These are phyloP conservation scores for Lathyrus oleraceus DNA, from an alignment of 306 rosid species.

Conservation along the genomic window DNA sequence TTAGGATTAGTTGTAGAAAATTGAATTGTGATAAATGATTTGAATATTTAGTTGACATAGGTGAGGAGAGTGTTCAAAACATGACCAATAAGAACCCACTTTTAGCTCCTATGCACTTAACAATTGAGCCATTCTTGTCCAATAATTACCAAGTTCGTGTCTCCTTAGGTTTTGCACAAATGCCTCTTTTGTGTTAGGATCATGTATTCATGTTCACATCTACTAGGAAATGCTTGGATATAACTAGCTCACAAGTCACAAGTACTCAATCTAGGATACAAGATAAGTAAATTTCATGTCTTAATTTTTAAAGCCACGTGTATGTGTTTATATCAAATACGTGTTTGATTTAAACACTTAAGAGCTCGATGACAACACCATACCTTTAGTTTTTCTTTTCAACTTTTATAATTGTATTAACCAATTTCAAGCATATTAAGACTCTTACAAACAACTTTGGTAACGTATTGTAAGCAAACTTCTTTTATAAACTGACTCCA, in stretches of 20 bases:
- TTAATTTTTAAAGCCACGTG: not conserved
- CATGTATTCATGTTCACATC: not conserved
- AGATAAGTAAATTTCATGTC: not conserved
- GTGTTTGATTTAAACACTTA: not conserved
- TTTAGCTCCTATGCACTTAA: not conserved
- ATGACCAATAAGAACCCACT: not conserved
- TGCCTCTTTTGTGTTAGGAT: not conserved
- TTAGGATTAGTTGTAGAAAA: no score
- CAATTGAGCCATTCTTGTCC: not conserved
- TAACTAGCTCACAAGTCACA: not conserved
- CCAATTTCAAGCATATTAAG: no score
- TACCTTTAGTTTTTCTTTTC: not conserved
- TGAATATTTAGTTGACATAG: no score
- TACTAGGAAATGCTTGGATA: not conserved
- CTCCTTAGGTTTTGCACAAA: not conserved
- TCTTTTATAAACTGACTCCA: not conserved
- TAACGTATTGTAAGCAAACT: no score
- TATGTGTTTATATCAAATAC: constrained; percentile 1
- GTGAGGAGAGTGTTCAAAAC: not conserved
- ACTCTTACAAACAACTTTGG: no score
- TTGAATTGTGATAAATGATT: no score
- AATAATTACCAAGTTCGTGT: not conserved
- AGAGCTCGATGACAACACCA: not conserved
- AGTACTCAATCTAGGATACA: not conserved
- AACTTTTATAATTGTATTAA: no score